Evolutionary conservation across 805 yeast genomes (phyloP).

Genomic region (Dipodascopsis uninucleata): DNA sequence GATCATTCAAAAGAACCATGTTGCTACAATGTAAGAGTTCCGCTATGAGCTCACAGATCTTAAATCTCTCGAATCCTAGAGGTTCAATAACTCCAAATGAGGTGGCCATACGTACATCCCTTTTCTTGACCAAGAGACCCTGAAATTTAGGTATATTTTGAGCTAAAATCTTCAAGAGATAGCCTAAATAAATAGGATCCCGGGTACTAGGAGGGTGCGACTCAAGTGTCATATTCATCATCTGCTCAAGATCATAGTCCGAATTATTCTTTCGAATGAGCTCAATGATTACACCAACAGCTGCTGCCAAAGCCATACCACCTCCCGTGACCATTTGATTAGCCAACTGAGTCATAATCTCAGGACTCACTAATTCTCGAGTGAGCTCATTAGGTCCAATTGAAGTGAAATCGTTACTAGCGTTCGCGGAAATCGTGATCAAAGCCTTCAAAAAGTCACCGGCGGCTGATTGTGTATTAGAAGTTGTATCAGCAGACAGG

Average conservation of each 20-base stretch:
- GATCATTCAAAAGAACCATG: constrained; percentile 85
- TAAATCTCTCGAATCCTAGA: constrained; percentile 86
- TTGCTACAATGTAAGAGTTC: constrained; percentile 96
- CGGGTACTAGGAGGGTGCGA: constrained; percentile 89
- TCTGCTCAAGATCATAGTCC: constrained; percentile 88
- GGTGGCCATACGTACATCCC: constrained; percentile 45
- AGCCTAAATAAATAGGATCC: constrained; percentile 90
- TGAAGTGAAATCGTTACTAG: constrained; percentile 81
- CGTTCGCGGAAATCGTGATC: constrained; percentile 89
- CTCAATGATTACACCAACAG: constrained; percentile 93
- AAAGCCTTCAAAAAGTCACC: constrained; percentile 94
- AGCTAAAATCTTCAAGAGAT: constrained; percentile 73
- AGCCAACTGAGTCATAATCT: constrained; percentile 63
- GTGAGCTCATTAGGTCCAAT: constrained; percentile 95
- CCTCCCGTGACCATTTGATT: constrained; percentile 68
- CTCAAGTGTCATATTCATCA: constrained; percentile 73
- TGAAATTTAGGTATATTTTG: constrained; percentile 68
- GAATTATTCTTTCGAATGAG: constrained; percentile 92
- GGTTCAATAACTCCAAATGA: constrained; percentile 69
- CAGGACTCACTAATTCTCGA: constrained; percentile 78
- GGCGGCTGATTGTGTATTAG: constrained; percentile 84
- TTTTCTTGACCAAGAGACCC: constrained; percentile 47
- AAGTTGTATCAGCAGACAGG: constrained; percentile 61
- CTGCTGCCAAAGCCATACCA: constrained; percentile 86
- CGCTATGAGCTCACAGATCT: constrained; percentile 86